Percentiles rank a stretch among this genome's conserved stretches.
These are phyloP conservation scores for Saccharomycopsis sp. DNA, from an alignment of 805 yeast species.

Conservation along the genomic window DNA sequence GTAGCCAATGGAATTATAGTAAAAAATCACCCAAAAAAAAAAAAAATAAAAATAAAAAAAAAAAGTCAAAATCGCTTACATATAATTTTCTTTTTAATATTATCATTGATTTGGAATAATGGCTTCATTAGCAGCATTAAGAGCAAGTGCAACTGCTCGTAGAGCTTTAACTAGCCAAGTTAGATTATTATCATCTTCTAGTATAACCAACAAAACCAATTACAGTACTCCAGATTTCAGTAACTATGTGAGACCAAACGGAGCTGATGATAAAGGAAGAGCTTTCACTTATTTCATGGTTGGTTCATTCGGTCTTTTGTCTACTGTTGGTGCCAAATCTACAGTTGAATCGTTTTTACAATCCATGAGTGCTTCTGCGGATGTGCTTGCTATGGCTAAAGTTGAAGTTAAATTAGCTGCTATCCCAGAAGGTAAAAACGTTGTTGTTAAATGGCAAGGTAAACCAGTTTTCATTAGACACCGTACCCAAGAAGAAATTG, in stretches of 20 bases:
- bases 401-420: constrained; percentile 92
- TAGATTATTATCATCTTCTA: constrained; percentile 46
- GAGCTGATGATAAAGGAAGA: constrained; percentile 59
- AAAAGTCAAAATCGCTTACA: not conserved
- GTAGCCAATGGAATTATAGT: too few relatives aligned
- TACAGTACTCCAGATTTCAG: constrained; percentile 91
- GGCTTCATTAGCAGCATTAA: not conserved
- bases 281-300: constrained; percentile 95
- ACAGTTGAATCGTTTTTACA: constrained; percentile 90
- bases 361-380: constrained; percentile 97
- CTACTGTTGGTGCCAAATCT: constrained; percentile 93
- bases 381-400: constrained; percentile 98
- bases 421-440: constrained; percentile 96
- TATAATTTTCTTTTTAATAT: too few relatives aligned
- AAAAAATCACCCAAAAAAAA: constrained; percentile 4
- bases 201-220: constrained; percentile 55
- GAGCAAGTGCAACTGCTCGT: too few relatives aligned
- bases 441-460: constrained; percentile 99
- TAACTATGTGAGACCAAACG: constrained; percentile 64
- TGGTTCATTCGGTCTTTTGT: constrained; percentile 85
- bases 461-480: constrained; percentile 99
- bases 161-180: too few relatives aligned
- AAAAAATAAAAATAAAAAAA: constrained; percentile 3
- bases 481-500: constrained; percentile 89
- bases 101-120: not conserved